Conservation (phyloP, 1,139 yeast genomes). For the Candida freyschussii region DNA sequence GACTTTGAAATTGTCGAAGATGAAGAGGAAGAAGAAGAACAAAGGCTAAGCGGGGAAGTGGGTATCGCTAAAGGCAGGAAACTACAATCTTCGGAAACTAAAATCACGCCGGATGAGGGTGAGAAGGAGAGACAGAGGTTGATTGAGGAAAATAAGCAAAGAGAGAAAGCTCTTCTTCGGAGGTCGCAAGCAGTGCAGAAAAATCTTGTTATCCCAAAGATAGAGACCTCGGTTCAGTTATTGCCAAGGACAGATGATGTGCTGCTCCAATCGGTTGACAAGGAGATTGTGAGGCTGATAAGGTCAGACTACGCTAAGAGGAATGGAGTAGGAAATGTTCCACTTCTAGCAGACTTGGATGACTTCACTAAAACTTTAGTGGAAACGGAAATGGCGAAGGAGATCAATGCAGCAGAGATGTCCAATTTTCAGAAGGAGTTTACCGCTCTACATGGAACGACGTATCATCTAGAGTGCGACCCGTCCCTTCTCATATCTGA, state of each 20-base stretch:
- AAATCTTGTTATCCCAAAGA: slow-evolving; percentile 47
- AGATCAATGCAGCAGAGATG: slow-evolving; percentile 17
- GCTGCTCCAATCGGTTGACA: slow-evolving; percentile 30
- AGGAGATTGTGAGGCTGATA: slow-evolving; percentile 38
- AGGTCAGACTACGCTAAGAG: slow-evolving; percentile 43
- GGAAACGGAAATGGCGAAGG: slow-evolving; percentile 31
- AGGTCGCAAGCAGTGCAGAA: slow-evolving; percentile 48
- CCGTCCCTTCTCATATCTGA: slow-evolving; percentile 19
- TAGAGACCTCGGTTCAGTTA: slow-evolving; percentile 19
- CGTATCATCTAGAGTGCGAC: slow-evolving; percentile 6
- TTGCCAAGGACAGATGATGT: background rate
- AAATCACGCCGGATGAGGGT: slow-evolving; percentile 31
- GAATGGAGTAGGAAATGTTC: slow-evolving; percentile 23
- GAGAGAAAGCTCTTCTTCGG: slow-evolving; percentile 28
- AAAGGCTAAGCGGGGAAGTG: slow-evolving; percentile 16
- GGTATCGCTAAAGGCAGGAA: slow-evolving; percentile 5
- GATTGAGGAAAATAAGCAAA: slow-evolving; percentile 25
- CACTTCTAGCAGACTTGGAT: slow-evolving; percentile 38
- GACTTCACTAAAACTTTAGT: slow-evolving; percentile 32
- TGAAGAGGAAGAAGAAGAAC: slow-evolving; percentile 26
- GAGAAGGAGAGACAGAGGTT: slow-evolving; percentile 29
- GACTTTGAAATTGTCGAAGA: slow-evolving; percentile 47
- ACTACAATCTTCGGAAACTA: background rate
- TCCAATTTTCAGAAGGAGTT: slow-evolving; percentile 12
- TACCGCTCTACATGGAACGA: slow-evolving; percentile 8